These are phyloP conservation scores for Boletus edulis DNA, from an alignment of 768 basidiomycete species.

Conservation along the genomic window DNA sequence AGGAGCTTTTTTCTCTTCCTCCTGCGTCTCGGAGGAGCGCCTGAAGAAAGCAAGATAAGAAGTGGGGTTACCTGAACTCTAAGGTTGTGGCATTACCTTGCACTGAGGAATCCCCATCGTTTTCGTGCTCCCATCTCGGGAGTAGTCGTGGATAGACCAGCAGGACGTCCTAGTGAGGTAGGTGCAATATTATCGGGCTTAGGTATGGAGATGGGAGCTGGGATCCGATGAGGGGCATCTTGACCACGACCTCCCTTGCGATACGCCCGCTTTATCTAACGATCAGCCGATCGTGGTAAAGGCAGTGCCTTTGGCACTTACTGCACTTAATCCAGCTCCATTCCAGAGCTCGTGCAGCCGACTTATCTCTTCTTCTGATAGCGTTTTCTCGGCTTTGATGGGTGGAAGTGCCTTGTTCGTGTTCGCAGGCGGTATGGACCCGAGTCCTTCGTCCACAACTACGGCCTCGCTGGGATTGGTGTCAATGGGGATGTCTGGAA, in stretches of 20 bases:
- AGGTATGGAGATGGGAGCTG: slow-evolving; percentile 13
- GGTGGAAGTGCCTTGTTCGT: slow-evolving; percentile 13
- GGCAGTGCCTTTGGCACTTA: background rate
- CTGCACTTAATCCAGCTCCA: slow-evolving; percentile 23
- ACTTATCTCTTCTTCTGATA: slow-evolving; percentile 19
- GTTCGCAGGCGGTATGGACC: background rate
- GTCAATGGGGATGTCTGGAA: slow-evolving; percentile 21
- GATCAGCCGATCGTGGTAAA: background rate
- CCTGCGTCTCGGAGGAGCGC: slow-evolving; percentile 2
- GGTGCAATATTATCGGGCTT: background rate
- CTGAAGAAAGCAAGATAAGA: slow-evolving; percentile 10
- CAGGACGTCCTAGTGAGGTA: background rate
- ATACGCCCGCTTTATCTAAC: slow-evolving; percentile 20
- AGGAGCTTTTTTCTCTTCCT: slow-evolving; percentile 4
- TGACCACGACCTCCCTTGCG: slow-evolving; percentile 17
- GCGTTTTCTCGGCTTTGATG: slow-evolving; percentile 15
- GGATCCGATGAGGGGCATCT: slow-evolving; percentile 1
- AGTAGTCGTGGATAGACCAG: background rate
- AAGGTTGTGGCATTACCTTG: slow-evolving; percentile 13
- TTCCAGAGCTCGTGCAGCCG: slow-evolving; percentile 26
- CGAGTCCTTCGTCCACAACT: background rate
- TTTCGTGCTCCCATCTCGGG: background rate
- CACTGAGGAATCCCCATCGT: slow-evolving; percentile 18
- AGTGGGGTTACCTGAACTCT: background rate
- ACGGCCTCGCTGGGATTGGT: background rate